Evolutionary conservation across 176 grass and related monocot species (phyloP).

Genomic region (Raddia guianensis): DNA sequence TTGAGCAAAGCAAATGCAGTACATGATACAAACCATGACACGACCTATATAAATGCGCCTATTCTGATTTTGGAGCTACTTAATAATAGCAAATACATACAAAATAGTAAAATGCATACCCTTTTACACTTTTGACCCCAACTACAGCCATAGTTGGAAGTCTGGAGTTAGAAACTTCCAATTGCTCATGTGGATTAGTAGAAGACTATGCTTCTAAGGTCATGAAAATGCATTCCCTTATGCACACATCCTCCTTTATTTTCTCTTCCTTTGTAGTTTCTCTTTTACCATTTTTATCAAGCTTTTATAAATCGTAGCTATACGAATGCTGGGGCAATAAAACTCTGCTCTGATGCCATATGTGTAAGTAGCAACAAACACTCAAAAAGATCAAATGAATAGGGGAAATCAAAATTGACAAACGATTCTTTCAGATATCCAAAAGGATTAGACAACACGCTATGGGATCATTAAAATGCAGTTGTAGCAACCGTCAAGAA

Average conservation of each 20-base stretch:
- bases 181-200: background rate
- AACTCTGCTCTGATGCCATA: constrained; percentile 10
- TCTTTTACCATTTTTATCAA: background rate
- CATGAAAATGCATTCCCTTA: background rate
- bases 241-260: background rate
- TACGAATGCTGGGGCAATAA: background rate
- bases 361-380: background rate
- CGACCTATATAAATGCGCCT: background rate
- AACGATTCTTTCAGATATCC: background rate
- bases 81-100: background rate
- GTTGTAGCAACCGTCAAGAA: background rate
- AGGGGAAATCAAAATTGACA: background rate
- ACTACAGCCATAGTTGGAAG: background rate
- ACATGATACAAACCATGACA: background rate
- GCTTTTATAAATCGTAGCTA: background rate
- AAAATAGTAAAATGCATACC: constrained; percentile 10
- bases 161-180: background rate
- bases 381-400: background rate
- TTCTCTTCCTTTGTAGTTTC: background rate
- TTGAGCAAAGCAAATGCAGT: background rate
- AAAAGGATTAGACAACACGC: background rate
- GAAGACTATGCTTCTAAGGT: too few species aligned
- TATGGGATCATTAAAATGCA: background rate
- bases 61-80: background rate
- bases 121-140: background rate